phyloP scores from a whole-genome alignment of 2,329 filamentous ascomycete species.

The Hypoxylon sp. region DNA sequence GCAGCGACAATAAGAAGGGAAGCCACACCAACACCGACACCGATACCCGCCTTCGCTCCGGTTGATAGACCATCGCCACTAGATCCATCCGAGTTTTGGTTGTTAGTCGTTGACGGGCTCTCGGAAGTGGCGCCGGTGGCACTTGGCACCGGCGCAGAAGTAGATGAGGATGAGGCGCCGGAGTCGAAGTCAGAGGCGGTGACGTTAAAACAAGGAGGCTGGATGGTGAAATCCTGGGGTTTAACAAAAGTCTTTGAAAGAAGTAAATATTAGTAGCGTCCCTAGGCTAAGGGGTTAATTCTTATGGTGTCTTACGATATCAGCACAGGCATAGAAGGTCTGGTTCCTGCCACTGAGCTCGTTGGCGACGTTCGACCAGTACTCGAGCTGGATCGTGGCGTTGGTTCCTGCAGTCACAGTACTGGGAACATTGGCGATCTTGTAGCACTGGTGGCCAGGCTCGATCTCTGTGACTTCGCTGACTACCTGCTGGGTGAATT shows the following conservation, averaged over 20 bases:
- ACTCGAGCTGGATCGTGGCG: slow-evolving; percentile 58
- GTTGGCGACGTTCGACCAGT: slow-evolving; percentile 53
- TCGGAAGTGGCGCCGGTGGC: slow-evolving; percentile 32
- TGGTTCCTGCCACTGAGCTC: slow-evolving; percentile 55
- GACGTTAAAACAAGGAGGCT: slow-evolving; percentile 59
- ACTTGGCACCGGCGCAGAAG: slow-evolving; percentile 40
- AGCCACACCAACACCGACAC: slow-evolving; percentile 55
- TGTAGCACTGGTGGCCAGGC: slow-evolving; percentile 58
- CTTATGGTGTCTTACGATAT: slow-evolving; percentile 53
- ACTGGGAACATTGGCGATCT: slow-evolving; percentile 49
- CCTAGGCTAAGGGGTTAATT: not conserved
- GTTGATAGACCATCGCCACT: slow-evolving; percentile 50
- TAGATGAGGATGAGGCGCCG: slow-evolving; percentile 43
- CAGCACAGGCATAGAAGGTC: slow-evolving; percentile 58
- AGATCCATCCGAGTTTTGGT: slow-evolving; percentile 27
- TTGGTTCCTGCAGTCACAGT: slow-evolving; percentile 52
- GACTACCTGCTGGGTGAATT: slow-evolving; percentile 55
- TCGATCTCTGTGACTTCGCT: slow-evolving; percentile 52
- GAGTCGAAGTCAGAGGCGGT: slow-evolving; percentile 53
- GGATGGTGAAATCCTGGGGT: slow-evolving; percentile 48
- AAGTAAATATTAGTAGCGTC: slow-evolving; percentile 2
- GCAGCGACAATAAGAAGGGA: slow-evolving; percentile 51
- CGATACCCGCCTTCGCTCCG: slow-evolving; percentile 58
- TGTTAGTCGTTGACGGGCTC: slow-evolving; percentile 5
- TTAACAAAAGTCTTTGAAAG: slow-evolving; percentile 55